These are phyloP conservation scores for Inga oerstediana DNA, from an alignment of 306 rosid species.

Conservation along the genomic window DNA sequence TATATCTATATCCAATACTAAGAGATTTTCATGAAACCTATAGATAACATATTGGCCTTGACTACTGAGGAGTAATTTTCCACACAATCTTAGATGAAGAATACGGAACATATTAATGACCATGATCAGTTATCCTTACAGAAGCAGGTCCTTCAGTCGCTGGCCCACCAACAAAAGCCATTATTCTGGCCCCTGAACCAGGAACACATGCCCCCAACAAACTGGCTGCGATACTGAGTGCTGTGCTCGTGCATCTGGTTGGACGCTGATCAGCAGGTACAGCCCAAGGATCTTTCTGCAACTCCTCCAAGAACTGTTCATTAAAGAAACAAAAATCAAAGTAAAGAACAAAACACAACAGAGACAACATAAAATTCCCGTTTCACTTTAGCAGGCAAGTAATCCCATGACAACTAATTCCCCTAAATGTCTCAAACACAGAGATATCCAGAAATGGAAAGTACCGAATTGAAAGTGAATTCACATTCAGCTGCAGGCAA, in stretches of 20 bases:
- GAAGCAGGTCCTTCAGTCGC: conserved; percentile 95
- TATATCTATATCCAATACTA: not conserved
- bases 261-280: conserved; percentile 85
- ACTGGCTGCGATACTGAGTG: conserved; percentile 80
- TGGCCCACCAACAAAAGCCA: conserved; percentile 95
- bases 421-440: not conserved
- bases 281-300: conserved; percentile 95
- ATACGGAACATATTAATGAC: not conserved
- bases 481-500: conserved; percentile 85
- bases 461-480: conserved; percentile 79
- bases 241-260: conserved; percentile 86
- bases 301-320: conserved; percentile 82
- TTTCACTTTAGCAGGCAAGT: not conserved
- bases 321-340: not conserved
- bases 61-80: not conserved
- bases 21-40: not conserved
- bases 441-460: conserved; percentile 1
- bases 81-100: not conserved
- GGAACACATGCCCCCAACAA: conserved; percentile 97
- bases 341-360: not conserved
- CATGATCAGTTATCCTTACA: conserved; percentile 57
- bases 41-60: conserved; percentile 17
- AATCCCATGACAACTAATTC: not conserved
- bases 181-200: conserved; percentile 89
- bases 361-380: not conserved